Conservation (phyloP, 2,329 filamentous ascomycete genomes). For the Penicillium sp. region DNA sequence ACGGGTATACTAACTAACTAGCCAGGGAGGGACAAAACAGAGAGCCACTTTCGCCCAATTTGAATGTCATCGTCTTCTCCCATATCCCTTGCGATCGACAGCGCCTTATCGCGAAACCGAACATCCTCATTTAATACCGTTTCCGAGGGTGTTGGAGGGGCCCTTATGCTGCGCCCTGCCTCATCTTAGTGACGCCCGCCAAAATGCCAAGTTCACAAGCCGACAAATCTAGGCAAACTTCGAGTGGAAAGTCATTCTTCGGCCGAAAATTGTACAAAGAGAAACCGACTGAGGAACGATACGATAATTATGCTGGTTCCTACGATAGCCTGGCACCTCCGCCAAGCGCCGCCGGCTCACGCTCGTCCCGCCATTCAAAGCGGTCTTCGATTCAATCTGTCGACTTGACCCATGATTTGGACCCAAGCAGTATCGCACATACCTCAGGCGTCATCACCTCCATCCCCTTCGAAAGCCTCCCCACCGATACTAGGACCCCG, state of each 20-base stretch:
- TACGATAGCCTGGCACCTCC: slow-evolving; percentile 60
- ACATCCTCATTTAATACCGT: background rate
- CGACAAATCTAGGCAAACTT: slow-evolving; percentile 80
- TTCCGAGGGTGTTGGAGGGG: slow-evolving; percentile 15
- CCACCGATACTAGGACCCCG: slow-evolving; percentile 66
- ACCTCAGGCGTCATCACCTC: slow-evolving; percentile 81
- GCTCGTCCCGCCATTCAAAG: slow-evolving; percentile 70
- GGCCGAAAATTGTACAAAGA: slow-evolving; percentile 76
- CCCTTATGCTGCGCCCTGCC: slow-evolving; percentile 36
- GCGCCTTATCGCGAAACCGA: slow-evolving; percentile 7
- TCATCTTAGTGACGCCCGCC: slow-evolving; percentile 35
- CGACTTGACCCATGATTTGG: slow-evolving; percentile 64
- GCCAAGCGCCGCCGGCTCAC: slow-evolving; percentile 62
- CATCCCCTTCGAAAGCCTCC: slow-evolving; percentile 77
- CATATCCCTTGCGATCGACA: slow-evolving; percentile 20
- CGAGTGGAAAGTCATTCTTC: slow-evolving; percentile 81
- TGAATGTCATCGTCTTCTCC: slow-evolving; percentile 22
- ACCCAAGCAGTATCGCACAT: slow-evolving; percentile 64
- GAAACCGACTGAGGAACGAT: slow-evolving; percentile 65
- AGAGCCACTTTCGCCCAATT: slow-evolving; percentile 13
- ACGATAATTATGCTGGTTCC: slow-evolving; percentile 60
- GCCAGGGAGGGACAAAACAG: slow-evolving; percentile 23
- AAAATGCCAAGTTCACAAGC: slow-evolving; percentile 60
- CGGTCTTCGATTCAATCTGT: slow-evolving; percentile 71
- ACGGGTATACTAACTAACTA: slow-evolving; percentile 28